Evolutionary conservation across 441 rosid species (phyloP), one percentile per base, ranked within the genome.

Genomic region (Hura crepitans): DNA sequence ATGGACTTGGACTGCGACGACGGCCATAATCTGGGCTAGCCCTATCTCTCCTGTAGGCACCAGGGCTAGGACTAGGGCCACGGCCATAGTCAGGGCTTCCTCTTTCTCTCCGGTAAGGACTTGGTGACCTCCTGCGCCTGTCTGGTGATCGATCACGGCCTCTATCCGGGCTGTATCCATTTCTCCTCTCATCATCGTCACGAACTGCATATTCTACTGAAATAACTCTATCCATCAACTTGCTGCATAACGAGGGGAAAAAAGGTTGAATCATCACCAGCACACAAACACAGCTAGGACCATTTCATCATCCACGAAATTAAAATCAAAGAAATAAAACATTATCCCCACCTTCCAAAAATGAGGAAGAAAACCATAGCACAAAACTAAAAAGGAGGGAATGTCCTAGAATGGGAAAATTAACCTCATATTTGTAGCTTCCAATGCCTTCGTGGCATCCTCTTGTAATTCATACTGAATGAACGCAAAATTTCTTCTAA

Each of bases 401-500:
- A n/a, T 22, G 27, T 25, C 47, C 28, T 39, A 20, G 5, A 20
- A 33, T 47, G 47, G 56, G 20, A 61, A 47, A 75, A 66, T 47
- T 18, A 63, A 92, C 99, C 99, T 92, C 82, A 80, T 78, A 55
- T 94, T 86, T 62, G 97, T 90, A 63, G 94, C 84, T 7, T 92
- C 97, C 78, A 94, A 71, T 2, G 99, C 99, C 75, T 69, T 85
- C 37, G 86, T 84, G 53, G 99, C 97, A 82, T 94, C 97, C 56
- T 94, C 99, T 69, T 86, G 97, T 15, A 74, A 72, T 73, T 94
- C 99, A 72, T 83, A 94, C 65, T 90, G 97, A 68, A 94, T 87
- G 77, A 94, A 92, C 25, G 99, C 97, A 82, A 90, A 94, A 78
- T 94, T 94, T 80, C 97, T 90, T 77, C 99, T 82, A 72, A 94